Evolutionary conservation across 2,329 filamentous ascomycete species (phyloP).

Genomic region (Talaromyces sp.): DNA sequence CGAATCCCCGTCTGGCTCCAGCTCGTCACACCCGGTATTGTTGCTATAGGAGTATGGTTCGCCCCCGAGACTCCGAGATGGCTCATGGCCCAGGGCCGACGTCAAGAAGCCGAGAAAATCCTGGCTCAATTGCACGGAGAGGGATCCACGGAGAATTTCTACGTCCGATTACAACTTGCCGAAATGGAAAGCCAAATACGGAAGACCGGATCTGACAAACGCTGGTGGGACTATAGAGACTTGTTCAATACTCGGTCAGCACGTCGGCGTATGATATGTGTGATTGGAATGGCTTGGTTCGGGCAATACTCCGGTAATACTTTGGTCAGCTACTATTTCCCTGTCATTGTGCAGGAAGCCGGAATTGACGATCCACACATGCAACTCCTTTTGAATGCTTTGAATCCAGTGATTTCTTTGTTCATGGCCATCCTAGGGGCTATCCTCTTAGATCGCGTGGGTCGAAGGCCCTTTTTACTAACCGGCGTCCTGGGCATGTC

Average conservation of each 20-base stretch:
- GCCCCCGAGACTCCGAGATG: slow-evolving; percentile 11
- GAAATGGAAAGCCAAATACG: slow-evolving; percentile 13
- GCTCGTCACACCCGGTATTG: slow-evolving; percentile 6
- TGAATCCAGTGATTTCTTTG: slow-evolving; percentile 11
- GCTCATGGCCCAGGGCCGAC: slow-evolving; percentile 12
- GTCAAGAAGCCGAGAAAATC: slow-evolving; percentile 9
- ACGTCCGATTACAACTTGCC: slow-evolving; percentile 7
- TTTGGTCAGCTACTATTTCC: slow-evolving; percentile 15
- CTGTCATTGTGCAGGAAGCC: slow-evolving; percentile 11
- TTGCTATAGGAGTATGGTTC: slow-evolving; percentile 13
- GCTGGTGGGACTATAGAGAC: slow-evolving; percentile 16
- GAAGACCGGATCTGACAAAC: slow-evolving; percentile 8
- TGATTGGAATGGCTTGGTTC: slow-evolving; percentile 40
- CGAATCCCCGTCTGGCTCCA: slow-evolving; percentile 14
- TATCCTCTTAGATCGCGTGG: slow-evolving; percentile 11
- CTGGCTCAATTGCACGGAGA: slow-evolving; percentile 8
- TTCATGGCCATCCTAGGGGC: slow-evolving; percentile 9
- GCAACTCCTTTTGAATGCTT: slow-evolving; percentile 12
- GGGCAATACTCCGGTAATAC: slow-evolving; percentile 34
- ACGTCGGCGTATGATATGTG: slow-evolving; percentile 34
- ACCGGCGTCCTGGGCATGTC: slow-evolving; percentile 13
- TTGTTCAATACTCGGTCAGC: slow-evolving; percentile 23
- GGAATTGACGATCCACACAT: slow-evolving; percentile 10
- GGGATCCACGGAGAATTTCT: not conserved
- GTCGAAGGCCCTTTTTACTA: slow-evolving; percentile 10